These are phyloP conservation scores for Austropuccinia psidii DNA, from an alignment of 1,284 basidiomycete species.

Conservation along the genomic window DNA sequence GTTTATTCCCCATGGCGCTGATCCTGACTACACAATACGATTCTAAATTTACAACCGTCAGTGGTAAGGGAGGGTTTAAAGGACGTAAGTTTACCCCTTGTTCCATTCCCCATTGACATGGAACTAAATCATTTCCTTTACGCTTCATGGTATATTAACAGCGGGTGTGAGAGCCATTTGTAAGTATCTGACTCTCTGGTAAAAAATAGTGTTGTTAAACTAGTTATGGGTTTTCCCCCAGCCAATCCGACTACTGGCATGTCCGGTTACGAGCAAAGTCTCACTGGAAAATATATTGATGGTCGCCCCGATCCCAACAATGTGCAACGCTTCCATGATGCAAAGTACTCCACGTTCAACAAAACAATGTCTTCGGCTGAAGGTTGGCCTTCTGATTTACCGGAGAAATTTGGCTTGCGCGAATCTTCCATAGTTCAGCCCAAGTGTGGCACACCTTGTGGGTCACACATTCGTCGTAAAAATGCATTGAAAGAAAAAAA, in stretches of 20 bases:
- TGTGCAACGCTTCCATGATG: background rate
- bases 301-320: background rate
- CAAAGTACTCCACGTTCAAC: background rate
- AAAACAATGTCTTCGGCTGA: background rate
- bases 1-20: too few relatives aligned
- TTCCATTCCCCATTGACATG: too few relatives aligned
- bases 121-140: too few relatives aligned
- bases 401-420: too few relatives aligned
- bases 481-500: too few relatives aligned
- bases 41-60: too few relatives aligned
- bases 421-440: background rate
- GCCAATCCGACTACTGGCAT: conserved; percentile 4
- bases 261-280: background rate
- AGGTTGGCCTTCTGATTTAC: background rate
- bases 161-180: too few relatives aligned
- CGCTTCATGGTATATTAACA: too few relatives aligned
- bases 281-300: background rate
- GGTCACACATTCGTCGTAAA: too few relatives aligned
- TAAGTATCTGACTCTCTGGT: too few relatives aligned
- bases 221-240: background rate
- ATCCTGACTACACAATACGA: too few relatives aligned
- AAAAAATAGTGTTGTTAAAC: too few relatives aligned
- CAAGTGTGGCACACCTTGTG: conserved; percentile 2
- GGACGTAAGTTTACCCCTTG: background rate
- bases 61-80: background rate